Base-by-base conservation (phyloP, 1,284 basidiomycete genomes). In the Crucibulum cyathiforme region DNA sequence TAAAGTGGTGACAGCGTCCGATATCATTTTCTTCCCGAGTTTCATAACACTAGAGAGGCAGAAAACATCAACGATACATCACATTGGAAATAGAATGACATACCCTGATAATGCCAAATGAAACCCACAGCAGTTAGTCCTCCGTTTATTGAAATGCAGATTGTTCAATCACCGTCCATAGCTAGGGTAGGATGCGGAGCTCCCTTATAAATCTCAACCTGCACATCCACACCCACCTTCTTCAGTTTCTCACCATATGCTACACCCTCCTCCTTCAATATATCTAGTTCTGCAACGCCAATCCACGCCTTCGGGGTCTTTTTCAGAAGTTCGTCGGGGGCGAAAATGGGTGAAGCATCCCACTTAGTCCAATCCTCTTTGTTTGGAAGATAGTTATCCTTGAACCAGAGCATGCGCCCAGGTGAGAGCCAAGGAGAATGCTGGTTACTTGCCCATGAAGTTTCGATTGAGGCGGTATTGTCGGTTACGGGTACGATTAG, bases 401-500 rank as follows among this genome's bases (percentile, higher is more conserved):
- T 78, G 80, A 90, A 92, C 90, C 91, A 93, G 45, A 85, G 66
- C 90, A 92, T 92, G 53, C 86, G 85, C 6, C 65, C 84, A 0
- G 85, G 86, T 5, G 78, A 76, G 35, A 93, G 80, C 78, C 87
- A 85, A 1, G 86, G 82, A 1, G 88, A 85, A 56, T 87, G 72
- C 31, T 78, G 75, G 66, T 89, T 88, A 62, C 85, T 82, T 12
- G 75, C 74, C 89, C 90, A 91, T 9, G 83, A 85, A 9, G 74
- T 72, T 56, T 85, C 70, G 36, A 66, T 71, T 8, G 80, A 78
- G 4, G 85, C 84, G 2, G 89, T 89, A 72, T 90, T 90, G 70
- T 92, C 88, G 1, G 81, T 83, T n/a, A 91, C 89, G 2, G 90
- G 90, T 1, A 90, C 89, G 19, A 89, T 78, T 34, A 91, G 80